Percentiles rank a stretch among this genome's conserved stretches.
phyloP scores from a whole-genome alignment of 257 asterid species.

The Scutellaria barbata region DNA sequence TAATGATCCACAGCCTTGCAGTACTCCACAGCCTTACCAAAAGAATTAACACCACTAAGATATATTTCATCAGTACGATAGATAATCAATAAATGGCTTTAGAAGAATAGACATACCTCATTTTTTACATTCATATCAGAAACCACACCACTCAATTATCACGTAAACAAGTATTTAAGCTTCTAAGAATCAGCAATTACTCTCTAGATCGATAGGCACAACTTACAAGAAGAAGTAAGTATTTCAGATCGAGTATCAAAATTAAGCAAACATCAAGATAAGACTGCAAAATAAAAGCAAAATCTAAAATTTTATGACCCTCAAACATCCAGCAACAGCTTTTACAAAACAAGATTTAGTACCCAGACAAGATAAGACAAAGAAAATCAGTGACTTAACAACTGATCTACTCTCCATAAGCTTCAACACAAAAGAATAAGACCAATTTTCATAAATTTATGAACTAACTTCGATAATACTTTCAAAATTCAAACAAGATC shows the following conservation, averaged over 20 bases:
- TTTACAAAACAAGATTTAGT: no score
- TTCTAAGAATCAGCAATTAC: slow-evolving; percentile 7
- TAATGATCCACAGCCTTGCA: slow-evolving; percentile 98
- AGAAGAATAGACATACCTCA: no score
- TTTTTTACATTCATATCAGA: slow-evolving; percentile 31
- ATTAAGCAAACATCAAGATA: no score
- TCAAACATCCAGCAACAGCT: no score
- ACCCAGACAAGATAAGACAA: slow-evolving; percentile 7
- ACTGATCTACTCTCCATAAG: slow-evolving; percentile 10
- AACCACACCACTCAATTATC: slow-evolving; percentile 5
- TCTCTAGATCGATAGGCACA: not conserved
- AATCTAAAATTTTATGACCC: no score
- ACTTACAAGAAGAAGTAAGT: slow-evolving; percentile 3
- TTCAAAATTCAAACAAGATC: not conserved
- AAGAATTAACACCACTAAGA: no score
- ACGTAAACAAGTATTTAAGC: not conserved
- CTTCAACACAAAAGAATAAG: not conserved
- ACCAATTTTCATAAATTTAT: slow-evolving; percentile 15
- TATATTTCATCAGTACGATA: no score
- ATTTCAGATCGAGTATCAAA: no score
- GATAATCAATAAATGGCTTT: no score
- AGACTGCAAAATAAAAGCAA: no score
- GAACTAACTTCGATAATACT: not conserved
- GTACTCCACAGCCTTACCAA: no score
- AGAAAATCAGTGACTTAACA: not conserved